Conservation (phyloP, 805 yeast species). For the Starmerella geochares region DNA sequence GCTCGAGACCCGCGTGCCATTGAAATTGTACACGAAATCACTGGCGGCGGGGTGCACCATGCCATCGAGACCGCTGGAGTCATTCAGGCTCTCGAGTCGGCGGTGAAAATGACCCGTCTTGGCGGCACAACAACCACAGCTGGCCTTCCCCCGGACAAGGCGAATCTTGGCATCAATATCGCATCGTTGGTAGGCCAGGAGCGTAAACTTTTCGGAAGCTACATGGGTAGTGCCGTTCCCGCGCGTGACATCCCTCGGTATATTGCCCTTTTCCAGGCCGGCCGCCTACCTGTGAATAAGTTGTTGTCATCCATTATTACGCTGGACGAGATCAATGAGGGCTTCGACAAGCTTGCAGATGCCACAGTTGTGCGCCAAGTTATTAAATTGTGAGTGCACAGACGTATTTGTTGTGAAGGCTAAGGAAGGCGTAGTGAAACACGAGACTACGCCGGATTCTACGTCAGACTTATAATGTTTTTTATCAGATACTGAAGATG, state of each 20-base stretch:
- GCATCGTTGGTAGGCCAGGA: slow-evolving; percentile 96
- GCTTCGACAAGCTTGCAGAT: slow-evolving; percentile 85
- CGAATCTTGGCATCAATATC: slow-evolving; percentile 76
- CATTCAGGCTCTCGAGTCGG: slow-evolving; percentile 85
- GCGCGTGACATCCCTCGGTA: slow-evolving; percentile 81
- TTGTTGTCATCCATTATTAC: slow-evolving; percentile 82
- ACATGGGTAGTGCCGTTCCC: slow-evolving; percentile 98
- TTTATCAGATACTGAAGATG: too few species aligned
- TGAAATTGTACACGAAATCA: slow-evolving; percentile 62
- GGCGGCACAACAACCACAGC: slow-evolving; percentile 92
- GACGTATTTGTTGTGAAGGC: too few species aligned
- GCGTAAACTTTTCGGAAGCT: slow-evolving; percentile 95
- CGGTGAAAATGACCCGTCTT: slow-evolving; percentile 91
- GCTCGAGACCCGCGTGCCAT: slow-evolving; percentile 71
- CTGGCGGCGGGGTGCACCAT: slow-evolving; percentile 92
- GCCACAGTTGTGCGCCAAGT: slow-evolving; percentile 95
- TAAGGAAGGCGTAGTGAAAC: too few species aligned
- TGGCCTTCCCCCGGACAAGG: slow-evolving; percentile 98
- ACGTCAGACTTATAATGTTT: too few species aligned
- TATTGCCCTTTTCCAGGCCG: slow-evolving; percentile 73
- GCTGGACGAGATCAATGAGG: slow-evolving; percentile 69
- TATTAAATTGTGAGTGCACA: slow-evolving; percentile 2
- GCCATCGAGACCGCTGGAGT: slow-evolving; percentile 98
- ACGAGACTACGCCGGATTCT: too few species aligned
- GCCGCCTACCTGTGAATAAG: slow-evolving; percentile 80